Evolutionary conservation across 2,329 filamentous ascomycete species (phyloP).

Genomic region (Trichoderma polysporum): DNA sequence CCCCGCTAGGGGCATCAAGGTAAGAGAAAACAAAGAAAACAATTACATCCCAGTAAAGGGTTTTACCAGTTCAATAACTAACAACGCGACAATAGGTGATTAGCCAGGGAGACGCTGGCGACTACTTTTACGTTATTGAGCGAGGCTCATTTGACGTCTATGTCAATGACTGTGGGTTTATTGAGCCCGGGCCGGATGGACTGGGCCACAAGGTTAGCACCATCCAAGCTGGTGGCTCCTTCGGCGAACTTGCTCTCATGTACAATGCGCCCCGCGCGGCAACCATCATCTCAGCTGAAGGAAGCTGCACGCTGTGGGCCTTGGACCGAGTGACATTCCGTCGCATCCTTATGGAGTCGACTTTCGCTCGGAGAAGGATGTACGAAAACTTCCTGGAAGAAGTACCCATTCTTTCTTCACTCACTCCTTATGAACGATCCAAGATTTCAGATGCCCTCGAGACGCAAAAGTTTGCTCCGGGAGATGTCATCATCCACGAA

Average conservation of each 20-base stretch:
- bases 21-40: constrained; percentile 32
- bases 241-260: constrained; percentile 96
- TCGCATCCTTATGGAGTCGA: constrained; percentile 96
- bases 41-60: background rate
- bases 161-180: constrained; percentile 73
- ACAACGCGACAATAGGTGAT: constrained; percentile 67
- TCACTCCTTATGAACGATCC: constrained; percentile 89
- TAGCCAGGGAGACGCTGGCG: constrained; percentile 89
- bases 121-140: constrained; percentile 98
- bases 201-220: constrained; percentile 79
- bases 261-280: constrained; percentile 97
- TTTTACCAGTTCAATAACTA: constrained; percentile 23
- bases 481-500: constrained; percentile 83
- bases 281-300: constrained; percentile 81
- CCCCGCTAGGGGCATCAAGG: constrained; percentile 80
- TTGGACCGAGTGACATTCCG: constrained; percentile 95
- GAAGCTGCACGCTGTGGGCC: constrained; percentile 82
- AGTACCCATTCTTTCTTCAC: constrained; percentile 76
- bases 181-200: constrained; percentile 78
- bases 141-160: constrained; percentile 87
- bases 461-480: constrained; percentile 78
- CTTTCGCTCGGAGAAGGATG: constrained; percentile 92
- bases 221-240: constrained; percentile 86
- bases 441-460: constrained; percentile 98
- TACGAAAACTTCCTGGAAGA: constrained; percentile 97